Base-by-base conservation (phyloP, 2,329 filamentous ascomycete genomes). In the Nectriaceae sp. region DNA sequence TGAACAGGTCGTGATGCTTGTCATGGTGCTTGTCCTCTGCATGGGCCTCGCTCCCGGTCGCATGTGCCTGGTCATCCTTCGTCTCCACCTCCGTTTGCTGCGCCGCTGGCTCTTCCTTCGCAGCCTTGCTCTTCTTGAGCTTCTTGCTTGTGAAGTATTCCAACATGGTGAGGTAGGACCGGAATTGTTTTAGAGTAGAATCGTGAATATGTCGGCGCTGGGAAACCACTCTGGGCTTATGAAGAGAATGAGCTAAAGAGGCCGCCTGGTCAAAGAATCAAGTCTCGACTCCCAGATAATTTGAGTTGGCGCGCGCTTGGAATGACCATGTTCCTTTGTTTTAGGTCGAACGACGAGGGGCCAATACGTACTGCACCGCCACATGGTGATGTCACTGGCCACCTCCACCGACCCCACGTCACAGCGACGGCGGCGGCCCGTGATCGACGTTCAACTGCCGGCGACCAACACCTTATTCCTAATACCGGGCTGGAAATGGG, bases 111-210 rank as follows among this genome's bases (percentile, higher is more conserved):
- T 29, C 6, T 33, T 54, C 52, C 44, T 63, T 50, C 21, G 61
- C 53, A 2, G 71, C 75, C 58, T 73, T 76, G 63, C 79, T 70
- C 67, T 85, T 83, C 70, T 84, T 85, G 62, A 76, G 70, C 65
- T 84, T 86, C 65, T 80, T 85, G 71, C 78, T 80, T 29, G 75
- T 70, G 56, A 86, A 79, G 66, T 82, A 85, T 66, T 86, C 82
- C 52, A 86, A 63, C 84, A 87, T 87, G 41, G 40, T 54, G 45
- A 24, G 47, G 18, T 47, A 20, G 26, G 40, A 16, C 29, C 36
- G 33, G 45, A 53, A 31, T 46, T 33, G 45, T 21, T 19, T 5
- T 46, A 19, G 40, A 15, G 35, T 19, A 18, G 36, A 19, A n/a
- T n/a, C n/a, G n/a, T n/a, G n/a, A n/a, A n/a, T n/a, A n/a, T n/a